A percentile compares a stretch with the other conserved stretches of the same genome.
Evolutionary conservation across 202 grass and related monocot species (phyloP).

Genomic region (Setaria italica): DNA sequence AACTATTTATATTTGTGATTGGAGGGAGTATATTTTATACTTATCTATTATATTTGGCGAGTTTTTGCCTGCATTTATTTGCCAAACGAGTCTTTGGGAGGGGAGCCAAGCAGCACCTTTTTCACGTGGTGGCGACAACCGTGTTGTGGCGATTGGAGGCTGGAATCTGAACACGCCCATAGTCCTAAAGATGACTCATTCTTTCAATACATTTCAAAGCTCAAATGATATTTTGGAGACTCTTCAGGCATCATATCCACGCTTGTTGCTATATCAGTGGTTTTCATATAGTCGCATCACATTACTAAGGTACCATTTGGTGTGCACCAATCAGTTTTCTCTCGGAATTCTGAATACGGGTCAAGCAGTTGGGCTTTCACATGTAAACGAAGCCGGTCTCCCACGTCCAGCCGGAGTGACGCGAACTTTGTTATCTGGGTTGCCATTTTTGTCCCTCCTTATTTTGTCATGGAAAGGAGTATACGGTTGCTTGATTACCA

Average conservation of each 20-base stretch:
- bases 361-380: not conserved
- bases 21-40: too few relatives aligned
- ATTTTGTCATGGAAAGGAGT: not conserved
- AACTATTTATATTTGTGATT: too few relatives aligned
- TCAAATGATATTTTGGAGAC: not conserved
- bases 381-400: not conserved
- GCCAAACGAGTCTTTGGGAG: too few relatives aligned
- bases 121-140: too few relatives aligned
- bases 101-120: too few relatives aligned
- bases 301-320: not conserved
- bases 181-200: not conserved
- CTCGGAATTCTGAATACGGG: not conserved
- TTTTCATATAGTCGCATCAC: not conserved
- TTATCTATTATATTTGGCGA: too few relatives aligned
- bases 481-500: not conserved
- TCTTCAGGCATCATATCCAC: not conserved
- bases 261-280: not conserved
- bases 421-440: not conserved
- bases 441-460: not conserved
- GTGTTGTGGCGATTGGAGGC: too few relatives aligned
- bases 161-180: too few relatives aligned
- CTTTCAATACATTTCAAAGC: not conserved
- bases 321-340: slow-evolving; percentile 15
- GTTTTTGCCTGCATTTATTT: too few relatives aligned
- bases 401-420: not conserved